These are phyloP conservation scores for Catunica adiposa DNA, from an alignment of 2,329 filamentous ascomycete genomes.

Conservation along the genomic window DNA sequence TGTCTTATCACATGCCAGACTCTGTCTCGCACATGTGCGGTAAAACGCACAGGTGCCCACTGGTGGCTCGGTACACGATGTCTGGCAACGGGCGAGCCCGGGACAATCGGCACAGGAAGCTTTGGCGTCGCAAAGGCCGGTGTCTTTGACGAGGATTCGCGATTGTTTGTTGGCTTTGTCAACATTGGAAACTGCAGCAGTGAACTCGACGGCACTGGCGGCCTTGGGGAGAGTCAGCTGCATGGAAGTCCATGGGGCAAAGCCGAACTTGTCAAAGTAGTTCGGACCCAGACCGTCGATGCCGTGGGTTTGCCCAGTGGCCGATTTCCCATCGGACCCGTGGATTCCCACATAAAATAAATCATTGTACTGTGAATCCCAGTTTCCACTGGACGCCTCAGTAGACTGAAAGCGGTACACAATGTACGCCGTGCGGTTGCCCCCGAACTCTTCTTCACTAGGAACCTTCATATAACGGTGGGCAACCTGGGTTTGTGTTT, in stretches of 20 bases:
- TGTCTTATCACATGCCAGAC: not conserved
- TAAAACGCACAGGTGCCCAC: constrained; percentile 10
- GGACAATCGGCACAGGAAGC: constrained; percentile 10
- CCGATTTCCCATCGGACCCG: not conserved
- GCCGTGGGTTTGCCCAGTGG: constrained; percentile 4
- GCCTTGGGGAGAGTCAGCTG: constrained; percentile 1
- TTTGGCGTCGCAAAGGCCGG: constrained; percentile 3
- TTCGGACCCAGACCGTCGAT: constrained; percentile 2
- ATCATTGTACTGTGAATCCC: constrained; percentile 5
- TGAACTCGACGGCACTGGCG: not conserved
- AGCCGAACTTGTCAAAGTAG: constrained; percentile 13
- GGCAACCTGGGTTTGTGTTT: not conserved
- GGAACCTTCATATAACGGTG: not conserved
- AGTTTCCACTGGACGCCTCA: constrained; percentile 1
- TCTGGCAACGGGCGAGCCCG: constrained; percentile 11
- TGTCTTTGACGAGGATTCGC: constrained; percentile 6
- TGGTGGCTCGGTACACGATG: not conserved
- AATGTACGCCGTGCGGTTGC: constrained; percentile 3
- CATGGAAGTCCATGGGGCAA: constrained; percentile 5
- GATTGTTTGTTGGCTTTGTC: constrained; percentile 3
- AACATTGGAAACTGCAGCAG: constrained; percentile 6
- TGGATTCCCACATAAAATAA: constrained; percentile 6
- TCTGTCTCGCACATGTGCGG: constrained; percentile 9
- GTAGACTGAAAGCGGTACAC: constrained; percentile 7
- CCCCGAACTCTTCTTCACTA: not conserved